Base-by-base conservation (phyloP, 169 alveolate genomes). In the Plasmodium berghei region DNA sequence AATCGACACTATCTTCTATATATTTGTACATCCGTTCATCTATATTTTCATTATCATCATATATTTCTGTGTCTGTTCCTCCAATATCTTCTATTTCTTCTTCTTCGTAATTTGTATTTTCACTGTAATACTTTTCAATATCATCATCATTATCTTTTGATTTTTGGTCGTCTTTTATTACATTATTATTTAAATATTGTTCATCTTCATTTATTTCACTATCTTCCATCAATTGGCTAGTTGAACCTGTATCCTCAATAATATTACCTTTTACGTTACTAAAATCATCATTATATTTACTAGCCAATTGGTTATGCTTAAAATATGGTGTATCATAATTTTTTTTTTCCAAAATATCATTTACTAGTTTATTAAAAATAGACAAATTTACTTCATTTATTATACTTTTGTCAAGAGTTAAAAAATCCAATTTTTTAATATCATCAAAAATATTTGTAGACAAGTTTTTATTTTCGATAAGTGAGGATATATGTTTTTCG, bases 361-460 rank as follows among this genome's bases (percentile, higher is more conserved):
- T 75, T n/a, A 75, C 48, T 1, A 49, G 18, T 20, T 55, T 75
- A 8, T 62, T 24, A 55, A 75, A 75, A 63, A 75, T 75, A 12
- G 52, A 67, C 1, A 49, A 9, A 24, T 75, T 67, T 9, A 75
- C 75, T 1, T 75, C 73, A 40, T 49, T 74, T 28, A 75, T 48
- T 45, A 75, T 45, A 42, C 70, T 5, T 22, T 12, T 55, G 28
- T 67, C 63, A 22, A 80, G 12, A 2, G 72, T 80, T 26, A 80
- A 22, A 24, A 80, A 52, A 26, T 24, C 46, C 34, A 80, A 66
- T 28, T 67, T 54, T 16, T 80, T 80, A 22, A 55, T 40, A 46
- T 80, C 90, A 2, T 80, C 90, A 22, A 59, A 56, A 28, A 66
- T 42, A 26, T 61, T 80, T 54, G 58, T 80, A 1, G 90, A 80